These are phyloP conservation scores for Leccinellum albellum DNA, from an alignment of 768 basidiomycete species.

Conservation along the genomic window DNA sequence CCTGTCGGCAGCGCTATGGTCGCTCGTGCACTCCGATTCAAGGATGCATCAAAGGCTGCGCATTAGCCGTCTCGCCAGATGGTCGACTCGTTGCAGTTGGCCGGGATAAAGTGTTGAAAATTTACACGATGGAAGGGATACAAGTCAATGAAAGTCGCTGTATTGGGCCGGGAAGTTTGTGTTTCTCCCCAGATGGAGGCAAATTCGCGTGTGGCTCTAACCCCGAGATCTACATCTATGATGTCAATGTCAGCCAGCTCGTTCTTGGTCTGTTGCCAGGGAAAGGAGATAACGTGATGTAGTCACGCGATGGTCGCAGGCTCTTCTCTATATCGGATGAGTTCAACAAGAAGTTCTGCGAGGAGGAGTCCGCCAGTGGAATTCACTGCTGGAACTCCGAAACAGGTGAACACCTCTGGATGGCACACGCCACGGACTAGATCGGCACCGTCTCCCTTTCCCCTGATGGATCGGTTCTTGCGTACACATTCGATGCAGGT, in stretches of 20 bases:
- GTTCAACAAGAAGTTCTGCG: too few species aligned
- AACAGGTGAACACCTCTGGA: neutral
- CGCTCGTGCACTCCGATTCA: too few species aligned
- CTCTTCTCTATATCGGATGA: neutral
- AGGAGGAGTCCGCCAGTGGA: too few species aligned
- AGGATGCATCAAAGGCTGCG: too few species aligned
- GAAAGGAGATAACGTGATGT: neutral
- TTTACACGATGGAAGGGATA: neutral
- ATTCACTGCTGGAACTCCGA: neutral
- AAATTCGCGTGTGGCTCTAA: neutral
- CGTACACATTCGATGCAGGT: neutral
- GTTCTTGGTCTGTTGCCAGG: neutral
- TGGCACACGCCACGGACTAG: neutral
- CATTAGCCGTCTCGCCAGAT: neutral
- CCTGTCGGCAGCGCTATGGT: too few species aligned
- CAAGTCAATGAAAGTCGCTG: neutral
- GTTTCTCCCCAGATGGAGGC: neutral
- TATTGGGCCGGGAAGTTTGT: neutral
- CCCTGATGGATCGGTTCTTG: neutral
- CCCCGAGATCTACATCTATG: neutral
- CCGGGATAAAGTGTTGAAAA: neutral
- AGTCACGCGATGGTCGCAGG: slow-evolving; percentile 1
- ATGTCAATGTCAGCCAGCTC: neutral
- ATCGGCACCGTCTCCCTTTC: neutral
- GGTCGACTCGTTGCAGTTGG: neutral